These are phyloP conservation scores for Solanum hybrid DNA, from an alignment of 305 asterid species.

Conservation along the genomic window DNA sequence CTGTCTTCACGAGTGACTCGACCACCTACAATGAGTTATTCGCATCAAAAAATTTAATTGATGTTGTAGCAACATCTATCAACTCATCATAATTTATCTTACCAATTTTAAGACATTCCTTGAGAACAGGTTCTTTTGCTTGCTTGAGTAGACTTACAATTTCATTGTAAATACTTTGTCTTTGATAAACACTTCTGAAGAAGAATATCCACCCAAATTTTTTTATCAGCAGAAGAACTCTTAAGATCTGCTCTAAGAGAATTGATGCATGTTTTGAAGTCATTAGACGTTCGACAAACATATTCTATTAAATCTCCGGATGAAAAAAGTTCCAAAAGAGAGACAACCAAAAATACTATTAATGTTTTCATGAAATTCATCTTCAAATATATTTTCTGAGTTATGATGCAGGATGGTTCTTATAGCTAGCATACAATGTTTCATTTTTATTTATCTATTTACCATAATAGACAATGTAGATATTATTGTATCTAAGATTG, in stretches of 20 bases:
- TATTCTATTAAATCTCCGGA: background rate
- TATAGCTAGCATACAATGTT: background rate
- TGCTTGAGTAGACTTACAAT: background rate
- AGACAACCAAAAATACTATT: background rate
- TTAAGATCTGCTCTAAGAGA: background rate
- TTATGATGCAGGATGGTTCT: background rate
- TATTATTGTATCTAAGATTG: background rate
- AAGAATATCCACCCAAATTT: too few relatives aligned
- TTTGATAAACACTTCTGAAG: background rate
- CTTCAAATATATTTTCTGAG: background rate
- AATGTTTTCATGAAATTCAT: background rate
- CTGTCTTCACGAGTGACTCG: background rate
- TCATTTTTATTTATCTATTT: background rate
- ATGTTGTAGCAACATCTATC: background rate
- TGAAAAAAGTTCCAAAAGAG: too few relatives aligned
- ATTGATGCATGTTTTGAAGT: background rate
- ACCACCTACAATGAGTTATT: background rate
- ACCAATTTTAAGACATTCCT: background rate
- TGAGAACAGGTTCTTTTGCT: background rate
- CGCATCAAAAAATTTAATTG: background rate
- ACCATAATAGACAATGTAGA: background rate
- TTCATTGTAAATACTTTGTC: background rate
- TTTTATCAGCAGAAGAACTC: background rate
- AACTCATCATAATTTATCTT: background rate
- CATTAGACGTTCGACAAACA: background rate